Percentiles rank a stretch among this genome's conserved stretches.
These are phyloP conservation scores for Ophiobolus disseminans DNA, from an alignment of 2,329 filamentous ascomycete genomes.

Conservation along the genomic window DNA sequence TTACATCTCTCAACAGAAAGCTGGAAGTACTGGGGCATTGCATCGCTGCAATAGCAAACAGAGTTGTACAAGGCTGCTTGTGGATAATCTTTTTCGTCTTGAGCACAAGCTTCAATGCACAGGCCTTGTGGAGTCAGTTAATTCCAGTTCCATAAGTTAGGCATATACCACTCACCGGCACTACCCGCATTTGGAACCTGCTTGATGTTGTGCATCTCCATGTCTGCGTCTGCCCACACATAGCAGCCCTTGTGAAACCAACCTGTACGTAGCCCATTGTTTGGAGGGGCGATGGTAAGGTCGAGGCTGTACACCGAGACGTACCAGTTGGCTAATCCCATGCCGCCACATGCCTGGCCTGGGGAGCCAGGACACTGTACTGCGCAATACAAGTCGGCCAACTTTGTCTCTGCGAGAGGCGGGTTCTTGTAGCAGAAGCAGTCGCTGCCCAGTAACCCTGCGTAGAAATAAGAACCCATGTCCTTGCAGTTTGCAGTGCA, in stretches of 20 bases:
- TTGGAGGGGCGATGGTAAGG: too few relatives aligned
- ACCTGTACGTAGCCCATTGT: too few relatives aligned
- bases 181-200: background rate
- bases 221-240: background rate
- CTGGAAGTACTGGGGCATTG: too few relatives aligned
- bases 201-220: background rate
- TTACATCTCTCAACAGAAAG: too few relatives aligned
- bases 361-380: background rate
- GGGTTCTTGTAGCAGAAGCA: background rate
- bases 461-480: background rate
- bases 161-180: too few relatives aligned
- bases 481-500: background rate
- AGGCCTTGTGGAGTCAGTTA: too few relatives aligned
- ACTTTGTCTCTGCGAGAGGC: background rate
- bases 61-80: too few relatives aligned
- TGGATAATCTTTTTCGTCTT: too few relatives aligned
- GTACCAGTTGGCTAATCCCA: background rate
- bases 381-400: background rate
- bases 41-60: too few relatives aligned
- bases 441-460: background rate
- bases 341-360: background rate
- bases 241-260: background rate
- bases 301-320: background rate
- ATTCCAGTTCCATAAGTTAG: too few relatives aligned
- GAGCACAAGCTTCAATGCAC: too few relatives aligned